Evolutionary conservation across 2,329 filamentous ascomycete species (phyloP).

Genomic region (Atkinsonella texensis): DNA sequence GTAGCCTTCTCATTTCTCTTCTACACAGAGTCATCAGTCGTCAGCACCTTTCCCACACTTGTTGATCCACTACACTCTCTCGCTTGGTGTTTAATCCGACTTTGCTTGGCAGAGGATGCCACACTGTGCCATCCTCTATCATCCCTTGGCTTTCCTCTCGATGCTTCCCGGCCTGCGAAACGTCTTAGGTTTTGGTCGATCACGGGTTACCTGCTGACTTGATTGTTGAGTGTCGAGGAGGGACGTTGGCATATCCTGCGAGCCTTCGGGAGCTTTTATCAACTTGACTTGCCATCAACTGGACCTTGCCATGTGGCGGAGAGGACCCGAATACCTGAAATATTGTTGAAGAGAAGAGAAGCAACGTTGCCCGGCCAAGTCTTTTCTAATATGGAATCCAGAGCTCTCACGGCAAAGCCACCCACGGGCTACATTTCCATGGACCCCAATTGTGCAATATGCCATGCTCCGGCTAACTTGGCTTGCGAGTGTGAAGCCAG

Average conservation of each 20-base stretch:
- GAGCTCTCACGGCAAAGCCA: constrained; percentile 25
- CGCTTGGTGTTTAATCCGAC: neutral
- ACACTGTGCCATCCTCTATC: neutral
- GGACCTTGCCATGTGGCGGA: neutral
- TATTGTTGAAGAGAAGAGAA: neutral
- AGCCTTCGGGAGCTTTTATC: neutral
- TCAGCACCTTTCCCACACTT: neutral
- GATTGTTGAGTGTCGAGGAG: neutral
- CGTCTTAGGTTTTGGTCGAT: neutral
- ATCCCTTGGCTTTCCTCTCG: neutral
- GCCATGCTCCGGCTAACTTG: constrained; percentile 43
- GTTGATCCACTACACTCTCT: neutral
- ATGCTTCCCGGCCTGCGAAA: neutral
- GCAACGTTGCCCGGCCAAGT: neutral
- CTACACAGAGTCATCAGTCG: neutral
- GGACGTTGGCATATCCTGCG: neutral
- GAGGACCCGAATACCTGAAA: neutral
- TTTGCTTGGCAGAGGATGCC: neutral
- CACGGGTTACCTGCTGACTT: neutral
- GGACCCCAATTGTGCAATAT: constrained; percentile 60
- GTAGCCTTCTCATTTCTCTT: constrained; percentile 1
- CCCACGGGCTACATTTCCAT: constrained; percentile 45
- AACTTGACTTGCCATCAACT: neutral
- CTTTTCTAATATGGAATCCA: constrained; percentile 40
- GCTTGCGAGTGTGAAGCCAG: constrained; percentile 56